These are phyloP conservation scores for Monosporozyma solicola DNA, from an alignment of 805 yeast genomes.

Conservation along the genomic window DNA sequence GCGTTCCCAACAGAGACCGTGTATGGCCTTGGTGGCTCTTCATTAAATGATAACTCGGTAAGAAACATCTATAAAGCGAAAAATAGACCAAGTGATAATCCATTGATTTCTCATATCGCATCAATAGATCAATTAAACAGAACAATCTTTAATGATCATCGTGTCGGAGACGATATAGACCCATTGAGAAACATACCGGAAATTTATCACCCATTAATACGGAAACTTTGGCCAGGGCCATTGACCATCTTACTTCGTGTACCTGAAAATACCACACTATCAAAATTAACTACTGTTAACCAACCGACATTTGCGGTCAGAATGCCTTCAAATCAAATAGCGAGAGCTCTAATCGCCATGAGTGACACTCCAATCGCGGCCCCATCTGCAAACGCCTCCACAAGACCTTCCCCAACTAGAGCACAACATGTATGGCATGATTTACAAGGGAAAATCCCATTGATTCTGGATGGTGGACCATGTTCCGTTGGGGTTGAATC, in stretches of 20 bases:
- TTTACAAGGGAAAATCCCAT: constrained; percentile 67
- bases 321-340: constrained; percentile 79
- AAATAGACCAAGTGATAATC: constrained; percentile 92
- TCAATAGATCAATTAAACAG: constrained; percentile 63
- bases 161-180: background rate
- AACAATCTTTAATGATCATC: constrained; percentile 38
- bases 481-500: constrained; percentile 88
- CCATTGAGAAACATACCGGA: constrained; percentile 47
- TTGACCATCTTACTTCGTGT: constrained; percentile 75
- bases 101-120: constrained; percentile 83
- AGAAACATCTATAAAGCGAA: constrained; percentile 75
- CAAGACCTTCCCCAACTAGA: constrained; percentile 85
- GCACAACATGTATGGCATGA: constrained; percentile 84
- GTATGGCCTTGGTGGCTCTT: constrained; percentile 89
- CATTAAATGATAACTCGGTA: constrained; percentile 65
- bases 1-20: constrained; percentile 98
- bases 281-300: constrained; percentile 71
- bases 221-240: constrained; percentile 93
- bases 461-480: constrained; percentile 84
- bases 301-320: constrained; percentile 90
- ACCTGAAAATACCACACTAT: constrained; percentile 38
- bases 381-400: constrained; percentile 95
- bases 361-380: constrained; percentile 92
- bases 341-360: constrained; percentile 77
- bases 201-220: constrained; percentile 54